Conservation (phyloP, 83 land plant species). For the Larix sibirica region DNA sequence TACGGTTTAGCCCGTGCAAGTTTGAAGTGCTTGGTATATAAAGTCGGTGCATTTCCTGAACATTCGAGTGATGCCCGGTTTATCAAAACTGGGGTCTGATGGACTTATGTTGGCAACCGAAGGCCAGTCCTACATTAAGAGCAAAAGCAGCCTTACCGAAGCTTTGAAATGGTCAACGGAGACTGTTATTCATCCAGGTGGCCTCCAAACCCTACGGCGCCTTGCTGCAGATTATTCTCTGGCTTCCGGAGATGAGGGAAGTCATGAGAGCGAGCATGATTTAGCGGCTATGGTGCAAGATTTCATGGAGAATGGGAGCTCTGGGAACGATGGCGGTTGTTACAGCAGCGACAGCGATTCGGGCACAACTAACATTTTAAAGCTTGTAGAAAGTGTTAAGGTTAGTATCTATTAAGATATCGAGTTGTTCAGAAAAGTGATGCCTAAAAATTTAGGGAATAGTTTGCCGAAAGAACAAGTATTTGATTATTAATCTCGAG, state of each 20-base stretch:
- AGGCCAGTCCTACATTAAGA: background rate
- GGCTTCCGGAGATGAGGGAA: conserved; percentile 33
- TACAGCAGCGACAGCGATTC: conserved; percentile 77
- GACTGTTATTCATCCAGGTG: background rate
- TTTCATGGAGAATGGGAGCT: conserved; percentile 72
- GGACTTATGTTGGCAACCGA: background rate
- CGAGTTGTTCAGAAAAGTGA: too few species aligned
- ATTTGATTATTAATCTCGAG: too few species aligned
- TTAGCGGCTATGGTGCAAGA: conserved; percentile 90
- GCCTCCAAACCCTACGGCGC: background rate
- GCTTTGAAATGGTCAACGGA: conserved; percentile 11
- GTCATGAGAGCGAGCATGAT: conserved; percentile 91
- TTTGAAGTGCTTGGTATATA: too few species aligned
- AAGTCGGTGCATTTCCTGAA: background rate
- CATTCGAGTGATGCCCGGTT: conserved; percentile 10
- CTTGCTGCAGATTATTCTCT: background rate
- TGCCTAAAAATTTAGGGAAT: too few species aligned
- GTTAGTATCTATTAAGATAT: conserved; percentile 22
- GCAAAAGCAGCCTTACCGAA: conserved; percentile 12
- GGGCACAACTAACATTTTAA: conserved; percentile 43
- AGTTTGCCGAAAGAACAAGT: too few species aligned
- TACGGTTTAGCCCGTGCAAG: too few species aligned
- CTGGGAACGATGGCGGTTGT: conserved; percentile 43
- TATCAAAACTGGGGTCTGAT: conserved; percentile 16
- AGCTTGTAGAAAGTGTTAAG: conserved; percentile 60